Evolutionary conservation across 2,329 filamentous ascomycete species (phyloP), one percentile per base, ranked within the genome.

Genomic region (Pseudopithomyces maydicus): DNA sequence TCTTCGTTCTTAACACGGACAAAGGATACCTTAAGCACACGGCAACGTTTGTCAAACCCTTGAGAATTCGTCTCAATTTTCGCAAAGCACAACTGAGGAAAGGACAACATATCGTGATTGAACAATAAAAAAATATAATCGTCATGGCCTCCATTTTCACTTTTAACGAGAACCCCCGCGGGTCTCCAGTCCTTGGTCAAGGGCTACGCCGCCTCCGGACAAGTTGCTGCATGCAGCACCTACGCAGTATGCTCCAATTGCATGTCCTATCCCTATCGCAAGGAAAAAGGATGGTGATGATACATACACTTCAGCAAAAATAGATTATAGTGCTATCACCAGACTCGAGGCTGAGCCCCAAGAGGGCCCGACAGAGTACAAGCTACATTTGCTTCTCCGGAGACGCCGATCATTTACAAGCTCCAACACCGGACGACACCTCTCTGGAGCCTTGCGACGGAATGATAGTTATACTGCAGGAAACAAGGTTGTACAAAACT

Each of bases 361-460:
- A 72, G 89, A 96, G 61, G 95, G 95, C 0, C 92, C 95, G 17
- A 96, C 91, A 0, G 95, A 99, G 77, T 99, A 99, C 79, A 99
- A 99, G 76, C 79, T 99, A 42, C 95, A 98, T 77, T 81, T 99
- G 6, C 83, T 98, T 6, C 80, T 97, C 50, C 87, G 92, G 35
- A 88, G 90, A 15, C 85, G 94, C 56, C 85, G 92, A 59, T 86
- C 85, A 6, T 96, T 93, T 74, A 83, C 82, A 35, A 85, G 83
- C 32, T 88, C 88, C 73, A 93, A 87, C 63, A 96, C 92, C 1
- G 81, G 81, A 11, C 77, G 77, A 38, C 74, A 82, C 53, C 77
- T 83, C 15, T 80, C 79, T 10, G 83, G 83, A 2, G 83, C 84
- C 2, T 79, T 81, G 57, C 83, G 84, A 59, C 76, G 71, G 46